Evolutionary conservation across 441 rosid species (phyloP).

Genomic region (Pelargonium citronellum): DNA sequence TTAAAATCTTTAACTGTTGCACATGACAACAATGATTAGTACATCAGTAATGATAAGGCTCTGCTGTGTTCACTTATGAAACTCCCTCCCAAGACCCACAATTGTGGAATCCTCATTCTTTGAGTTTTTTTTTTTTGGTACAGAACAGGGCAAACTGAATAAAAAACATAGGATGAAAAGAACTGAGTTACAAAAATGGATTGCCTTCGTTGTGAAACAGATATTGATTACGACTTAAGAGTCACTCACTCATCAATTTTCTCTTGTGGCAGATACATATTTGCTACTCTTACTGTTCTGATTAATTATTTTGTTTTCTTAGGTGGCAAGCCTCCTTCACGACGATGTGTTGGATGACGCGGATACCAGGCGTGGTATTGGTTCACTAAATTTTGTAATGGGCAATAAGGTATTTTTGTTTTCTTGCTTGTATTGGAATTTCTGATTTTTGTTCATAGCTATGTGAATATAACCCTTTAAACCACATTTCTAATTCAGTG

Average conservation of each 20-base stretch:
- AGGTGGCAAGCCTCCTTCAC: conserved; percentile 98
- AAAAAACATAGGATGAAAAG: not conserved
- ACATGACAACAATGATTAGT: too few species aligned
- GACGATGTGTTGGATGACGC: conserved; percentile 98
- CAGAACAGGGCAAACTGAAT: too few species aligned
- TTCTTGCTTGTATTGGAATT: not conserved
- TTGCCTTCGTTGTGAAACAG: not conserved
- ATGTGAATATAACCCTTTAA: not conserved
- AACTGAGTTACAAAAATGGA: not conserved
- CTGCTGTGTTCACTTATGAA: too few species aligned
- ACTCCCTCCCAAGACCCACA: too few species aligned
- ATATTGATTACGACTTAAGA: not conserved
- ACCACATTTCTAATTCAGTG: not conserved
- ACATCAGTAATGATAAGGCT: too few species aligned
- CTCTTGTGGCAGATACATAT: not conserved
- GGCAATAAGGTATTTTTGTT: conserved; percentile 69
- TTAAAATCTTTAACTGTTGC: too few species aligned
- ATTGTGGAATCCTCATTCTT: too few species aligned
- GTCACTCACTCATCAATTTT: not conserved
- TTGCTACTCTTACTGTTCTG: not conserved
- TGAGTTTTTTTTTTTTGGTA: too few species aligned
- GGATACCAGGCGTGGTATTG: conserved; percentile 83
- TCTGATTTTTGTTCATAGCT: not conserved
- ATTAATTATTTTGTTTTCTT: conserved; percentile 18
- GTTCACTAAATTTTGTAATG: conserved; percentile 82